Evolutionary conservation across 2,329 filamentous ascomycete species (phyloP).

Genomic region (Fusarium verticillioides): DNA sequence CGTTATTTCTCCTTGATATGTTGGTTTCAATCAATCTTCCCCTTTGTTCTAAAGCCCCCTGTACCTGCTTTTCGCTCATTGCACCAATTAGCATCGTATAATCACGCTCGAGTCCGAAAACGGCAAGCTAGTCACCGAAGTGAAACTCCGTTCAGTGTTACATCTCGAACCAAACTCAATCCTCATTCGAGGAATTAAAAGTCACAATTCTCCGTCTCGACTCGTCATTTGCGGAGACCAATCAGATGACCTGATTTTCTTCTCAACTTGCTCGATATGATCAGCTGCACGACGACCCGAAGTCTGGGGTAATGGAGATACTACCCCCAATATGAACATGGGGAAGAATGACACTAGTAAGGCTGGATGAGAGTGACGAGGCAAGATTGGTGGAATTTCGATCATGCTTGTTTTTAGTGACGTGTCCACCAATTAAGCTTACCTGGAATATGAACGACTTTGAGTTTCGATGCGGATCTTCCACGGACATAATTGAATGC

Average conservation of each 20-base stretch:
- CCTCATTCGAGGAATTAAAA: slow-evolving; percentile 34
- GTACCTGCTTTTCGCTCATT: not conserved
- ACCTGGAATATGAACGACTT: not conserved
- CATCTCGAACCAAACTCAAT: slow-evolving; percentile 2
- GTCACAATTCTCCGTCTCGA: slow-evolving; percentile 21
- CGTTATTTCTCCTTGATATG: not conserved
- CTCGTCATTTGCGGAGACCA: not conserved
- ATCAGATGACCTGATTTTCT: not conserved
- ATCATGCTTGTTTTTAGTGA: not conserved
- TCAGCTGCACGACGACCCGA: slow-evolving; percentile 13
- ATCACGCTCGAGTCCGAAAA: slow-evolving; percentile 8
- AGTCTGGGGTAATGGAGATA: slow-evolving; percentile 27
- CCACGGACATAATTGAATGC: not conserved
- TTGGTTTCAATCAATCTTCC: not conserved
- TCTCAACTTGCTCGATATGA: not conserved
- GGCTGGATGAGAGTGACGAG: not conserved
- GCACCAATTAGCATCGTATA: slow-evolving; percentile 17
- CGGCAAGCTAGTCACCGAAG: slow-evolving; percentile 4
- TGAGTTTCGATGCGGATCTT: slow-evolving; percentile 1
- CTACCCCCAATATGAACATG: slow-evolving; percentile 2
- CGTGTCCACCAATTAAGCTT: slow-evolving; percentile 32
- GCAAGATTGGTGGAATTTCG: slow-evolving; percentile 26
- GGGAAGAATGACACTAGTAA: not conserved
- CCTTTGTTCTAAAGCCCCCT: not conserved
- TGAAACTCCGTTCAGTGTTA: slow-evolving; percentile 38